These are phyloP conservation scores for Aspergillus ellipticus DNA, from an alignment of 495 filamentous ascomycete species.

Conservation along the genomic window DNA sequence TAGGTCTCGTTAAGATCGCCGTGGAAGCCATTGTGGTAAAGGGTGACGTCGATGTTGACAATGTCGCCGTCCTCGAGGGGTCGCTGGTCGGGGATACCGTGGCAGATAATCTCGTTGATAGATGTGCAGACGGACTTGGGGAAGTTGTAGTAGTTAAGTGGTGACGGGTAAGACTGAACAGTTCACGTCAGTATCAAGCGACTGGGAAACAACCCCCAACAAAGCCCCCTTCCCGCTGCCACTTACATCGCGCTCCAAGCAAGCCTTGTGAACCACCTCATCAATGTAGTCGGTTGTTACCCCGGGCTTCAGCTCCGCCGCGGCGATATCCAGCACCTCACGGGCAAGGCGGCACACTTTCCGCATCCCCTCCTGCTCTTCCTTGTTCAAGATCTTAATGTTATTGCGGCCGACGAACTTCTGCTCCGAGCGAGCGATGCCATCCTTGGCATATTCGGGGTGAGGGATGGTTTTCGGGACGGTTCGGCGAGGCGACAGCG, in stretches of 20 bases:
- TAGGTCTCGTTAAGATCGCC: slow-evolving; percentile 92
- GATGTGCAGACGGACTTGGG: slow-evolving; percentile 98
- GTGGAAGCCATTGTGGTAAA: slow-evolving; percentile 86
- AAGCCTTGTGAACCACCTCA: slow-evolving; percentile 93
- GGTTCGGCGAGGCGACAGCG: slow-evolving; percentile 67
- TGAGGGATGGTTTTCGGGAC: slow-evolving; percentile 77
- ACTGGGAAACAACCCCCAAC: slow-evolving; percentile 1
- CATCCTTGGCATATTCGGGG: slow-evolving; percentile 81
- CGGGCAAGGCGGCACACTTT: slow-evolving; percentile 85
- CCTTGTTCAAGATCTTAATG: slow-evolving; percentile 73
- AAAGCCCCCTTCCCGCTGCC: not conserved
- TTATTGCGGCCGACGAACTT: slow-evolving; percentile 68
- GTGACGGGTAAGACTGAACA: slow-evolving; percentile 90
- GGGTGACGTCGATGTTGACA: slow-evolving; percentile 81
- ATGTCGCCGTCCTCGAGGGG: slow-evolving; percentile 81
- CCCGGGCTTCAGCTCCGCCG: slow-evolving; percentile 73
- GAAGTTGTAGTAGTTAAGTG: slow-evolving; percentile 93
- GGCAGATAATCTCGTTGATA: slow-evolving; percentile 93
- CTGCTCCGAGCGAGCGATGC: slow-evolving; percentile 76
- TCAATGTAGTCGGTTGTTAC: slow-evolving; percentile 97
- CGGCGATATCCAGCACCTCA: slow-evolving; percentile 92
- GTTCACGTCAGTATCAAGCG: slow-evolving; percentile 13
- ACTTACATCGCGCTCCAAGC: slow-evolving; percentile 83
- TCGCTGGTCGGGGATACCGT: slow-evolving; percentile 83
- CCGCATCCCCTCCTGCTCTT: slow-evolving; percentile 83